Evolutionary conservation across 225 moss, liverwort and hornwort species (phyloP).

Genomic region (Anthoceros angustus): DNA sequence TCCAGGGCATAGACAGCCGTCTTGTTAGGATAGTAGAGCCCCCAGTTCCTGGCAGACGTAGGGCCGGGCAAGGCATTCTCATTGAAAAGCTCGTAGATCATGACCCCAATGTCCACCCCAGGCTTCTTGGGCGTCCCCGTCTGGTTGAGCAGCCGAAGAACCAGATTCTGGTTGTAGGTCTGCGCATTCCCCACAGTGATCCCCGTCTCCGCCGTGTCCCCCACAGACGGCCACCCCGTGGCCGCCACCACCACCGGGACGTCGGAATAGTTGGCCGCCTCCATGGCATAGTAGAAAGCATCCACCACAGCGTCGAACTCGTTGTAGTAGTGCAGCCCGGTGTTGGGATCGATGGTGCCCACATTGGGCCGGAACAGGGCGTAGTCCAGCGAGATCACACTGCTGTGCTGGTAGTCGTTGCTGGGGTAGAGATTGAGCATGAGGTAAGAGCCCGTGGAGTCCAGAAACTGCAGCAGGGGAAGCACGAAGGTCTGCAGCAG

Average conservation of each 20-base stretch:
- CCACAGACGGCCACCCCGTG: constrained; percentile 69
- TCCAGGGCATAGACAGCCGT: constrained; percentile 29
- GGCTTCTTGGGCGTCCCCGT: constrained; percentile 48
- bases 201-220: constrained; percentile 28
- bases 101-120: constrained; percentile 27
- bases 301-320: constrained; percentile 75
- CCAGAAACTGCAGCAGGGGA: constrained; percentile 38
- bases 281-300: constrained; percentile 55
- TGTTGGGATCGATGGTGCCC: constrained; percentile 32
- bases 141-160: constrained; percentile 24
- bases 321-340: constrained; percentile 41
- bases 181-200: constrained; percentile 44
- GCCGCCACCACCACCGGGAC: constrained; percentile 43
- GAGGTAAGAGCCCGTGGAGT: constrained; percentile 33
- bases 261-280: constrained; percentile 35
- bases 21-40: constrained; percentile 24
- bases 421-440: constrained; percentile 77
- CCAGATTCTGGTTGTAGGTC: constrained; percentile 46
- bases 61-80: constrained; percentile 35
- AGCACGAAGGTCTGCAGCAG: constrained; percentile 13
- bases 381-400: constrained; percentile 40
- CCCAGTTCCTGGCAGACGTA: constrained; percentile 25
- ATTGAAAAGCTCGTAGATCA: constrained; percentile 39
- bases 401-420: constrained; percentile 39
- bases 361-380: constrained; percentile 44